Evolutionary conservation across 805 yeast genomes (phyloP), one percentile per base, ranked within the genome.

Genomic region (Metschnikowia lochheadii): DNA sequence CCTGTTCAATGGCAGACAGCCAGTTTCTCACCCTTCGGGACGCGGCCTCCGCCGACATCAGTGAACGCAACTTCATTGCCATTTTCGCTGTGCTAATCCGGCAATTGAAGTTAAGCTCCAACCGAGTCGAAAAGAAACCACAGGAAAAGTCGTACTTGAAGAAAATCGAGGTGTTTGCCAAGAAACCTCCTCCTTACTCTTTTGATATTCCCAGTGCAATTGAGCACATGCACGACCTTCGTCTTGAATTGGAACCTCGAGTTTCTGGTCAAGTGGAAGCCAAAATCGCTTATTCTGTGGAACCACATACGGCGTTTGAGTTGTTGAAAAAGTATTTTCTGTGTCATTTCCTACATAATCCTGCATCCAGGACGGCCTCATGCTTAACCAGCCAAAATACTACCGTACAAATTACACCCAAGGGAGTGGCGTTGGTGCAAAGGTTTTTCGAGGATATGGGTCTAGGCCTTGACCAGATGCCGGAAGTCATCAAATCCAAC

Each of bases 361-460:
- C 96, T 0, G 79, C 80, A 2, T 90, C 86, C 54, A 70, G 92
- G 58, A 89, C 96, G 0, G 63, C 86, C 40, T 55, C 63, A 13
- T 68, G 63, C 39, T 75, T 83, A 5, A 77, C 76, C 26, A 33
- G 50, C 46, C 67, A 60, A 0, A 70, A 67, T 3, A 69, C 73
- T 0, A 52, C 72, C 2, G 62, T 89, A 29, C 97, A 92, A 62
- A 96, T 96, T 3, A 89, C 97, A 0, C 90, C 97, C 0, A 92
- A 92, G 61, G 98, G 97, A 1, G 82, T 89, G 6, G 83, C 89
- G 0, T 61, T 89, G 0, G 65, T 91, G 2, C 81, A 80, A 45
- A 70, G 74, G 15, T 89, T 84, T 63, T 82, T 85, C 53, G 70
- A 73, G 46, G 78, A 72, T 39, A 65, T 76, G 43, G 95, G 90